Conservation (phyloP, 2,329 filamentous ascomycete species). For the Chrysoporthe puriensis region DNA sequence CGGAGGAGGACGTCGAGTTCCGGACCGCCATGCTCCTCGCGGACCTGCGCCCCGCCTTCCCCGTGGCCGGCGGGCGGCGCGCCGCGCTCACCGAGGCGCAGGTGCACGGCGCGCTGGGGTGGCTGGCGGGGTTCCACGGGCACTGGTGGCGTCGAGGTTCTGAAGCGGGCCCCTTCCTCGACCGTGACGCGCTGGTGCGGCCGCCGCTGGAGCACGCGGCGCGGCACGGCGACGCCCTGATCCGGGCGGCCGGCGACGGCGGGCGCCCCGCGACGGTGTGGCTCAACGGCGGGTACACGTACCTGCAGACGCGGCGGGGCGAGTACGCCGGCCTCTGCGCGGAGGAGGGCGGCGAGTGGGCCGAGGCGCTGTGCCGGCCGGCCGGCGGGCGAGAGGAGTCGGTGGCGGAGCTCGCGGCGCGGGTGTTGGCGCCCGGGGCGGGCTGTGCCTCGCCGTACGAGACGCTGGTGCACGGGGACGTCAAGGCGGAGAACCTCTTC, state of each 20-base stretch:
- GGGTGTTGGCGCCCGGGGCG: slow-evolving; percentile 50
- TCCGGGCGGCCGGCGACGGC: background rate
- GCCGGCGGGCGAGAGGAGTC: slow-evolving; percentile 28
- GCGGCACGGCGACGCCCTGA: slow-evolving; percentile 15
- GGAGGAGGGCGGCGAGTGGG: slow-evolving; percentile 62
- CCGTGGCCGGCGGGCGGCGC: slow-evolving; percentile 60
- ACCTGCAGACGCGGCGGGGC: slow-evolving; percentile 63
- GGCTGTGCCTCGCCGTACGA: slow-evolving; percentile 37
- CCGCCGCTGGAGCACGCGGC: slow-evolving; percentile 59
- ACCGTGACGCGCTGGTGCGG: slow-evolving; percentile 43
- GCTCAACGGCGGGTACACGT: slow-evolving; percentile 72
- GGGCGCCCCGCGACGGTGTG: slow-evolving; percentile 46
- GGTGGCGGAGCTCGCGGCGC: slow-evolving; percentile 55
- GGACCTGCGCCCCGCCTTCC: slow-evolving; percentile 57
- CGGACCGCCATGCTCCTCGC: slow-evolving; percentile 60
- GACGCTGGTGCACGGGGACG: slow-evolving; percentile 69
- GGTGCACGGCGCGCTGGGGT: slow-evolving; percentile 59
- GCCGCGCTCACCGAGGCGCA: slow-evolving; percentile 50
- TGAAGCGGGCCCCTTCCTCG: slow-evolving; percentile 27
- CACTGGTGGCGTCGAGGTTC: slow-evolving; percentile 48
- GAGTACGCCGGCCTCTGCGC: slow-evolving; percentile 56
- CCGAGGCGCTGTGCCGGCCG: slow-evolving; percentile 48
- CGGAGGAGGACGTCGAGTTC: slow-evolving; percentile 36
- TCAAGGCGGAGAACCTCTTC: slow-evolving; percentile 72
- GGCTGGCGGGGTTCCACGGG: slow-evolving; percentile 65